Conservation (phyloP, 2,329 filamentous ascomycete species). For the Fusarium sp. region DNA sequence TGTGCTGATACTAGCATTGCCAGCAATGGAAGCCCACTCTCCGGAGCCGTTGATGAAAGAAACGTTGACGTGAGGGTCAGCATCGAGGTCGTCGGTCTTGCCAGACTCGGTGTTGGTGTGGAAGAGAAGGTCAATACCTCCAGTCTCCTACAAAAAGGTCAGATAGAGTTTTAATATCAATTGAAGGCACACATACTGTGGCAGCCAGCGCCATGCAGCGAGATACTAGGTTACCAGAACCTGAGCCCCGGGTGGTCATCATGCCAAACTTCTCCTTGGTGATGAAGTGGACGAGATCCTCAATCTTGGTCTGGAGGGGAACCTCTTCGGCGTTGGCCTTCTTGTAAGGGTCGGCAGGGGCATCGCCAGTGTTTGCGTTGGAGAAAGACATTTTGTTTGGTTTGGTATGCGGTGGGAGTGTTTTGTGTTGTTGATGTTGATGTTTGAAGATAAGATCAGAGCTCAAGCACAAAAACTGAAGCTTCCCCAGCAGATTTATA, state of each 20-base stretch:
- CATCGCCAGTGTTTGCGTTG: slow-evolving; percentile 71
- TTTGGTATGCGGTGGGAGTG: neutral
- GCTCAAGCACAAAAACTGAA: slow-evolving; percentile 2
- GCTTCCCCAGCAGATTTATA: slow-evolving; percentile 29
- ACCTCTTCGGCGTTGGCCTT: slow-evolving; percentile 75
- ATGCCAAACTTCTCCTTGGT: slow-evolving; percentile 83
- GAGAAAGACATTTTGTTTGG: slow-evolving; percentile 53
- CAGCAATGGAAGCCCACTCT: slow-evolving; percentile 90
- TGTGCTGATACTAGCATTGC: slow-evolving; percentile 75
- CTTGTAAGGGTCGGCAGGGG: slow-evolving; percentile 81
- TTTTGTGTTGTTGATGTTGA: slow-evolving; percentile 13
- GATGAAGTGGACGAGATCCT: slow-evolving; percentile 78
- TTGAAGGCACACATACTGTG: slow-evolving; percentile 65
- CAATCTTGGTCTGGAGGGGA: slow-evolving; percentile 78
- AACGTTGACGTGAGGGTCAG: slow-evolving; percentile 81
- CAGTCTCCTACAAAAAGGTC: slow-evolving; percentile 69
- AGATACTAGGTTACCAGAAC: slow-evolving; percentile 76
- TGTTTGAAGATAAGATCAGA: slow-evolving; percentile 26
- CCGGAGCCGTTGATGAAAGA: slow-evolving; percentile 81
- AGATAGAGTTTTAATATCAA: neutral
- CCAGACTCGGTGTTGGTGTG: slow-evolving; percentile 91
- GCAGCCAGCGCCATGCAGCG: slow-evolving; percentile 87
- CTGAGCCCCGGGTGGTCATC: slow-evolving; percentile 81
- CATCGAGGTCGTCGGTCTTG: slow-evolving; percentile 84
- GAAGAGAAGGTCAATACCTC: slow-evolving; percentile 86